phyloP scores from a whole-genome alignment of 495 filamentous ascomycete species.

The Cercophora scortea region DNA sequence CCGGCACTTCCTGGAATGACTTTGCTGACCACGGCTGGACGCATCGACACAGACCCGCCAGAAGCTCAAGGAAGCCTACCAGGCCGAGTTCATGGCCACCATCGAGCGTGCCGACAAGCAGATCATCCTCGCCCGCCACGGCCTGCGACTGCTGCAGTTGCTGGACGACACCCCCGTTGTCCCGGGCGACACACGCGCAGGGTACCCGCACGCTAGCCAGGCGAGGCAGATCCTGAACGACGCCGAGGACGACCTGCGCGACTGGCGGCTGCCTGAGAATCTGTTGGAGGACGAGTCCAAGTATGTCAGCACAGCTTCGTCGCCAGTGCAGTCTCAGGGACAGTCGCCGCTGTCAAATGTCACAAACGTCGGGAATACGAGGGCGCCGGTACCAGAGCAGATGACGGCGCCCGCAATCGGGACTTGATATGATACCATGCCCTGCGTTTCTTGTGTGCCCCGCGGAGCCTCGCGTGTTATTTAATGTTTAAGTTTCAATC shows the following conservation, averaged over 20 bases:
- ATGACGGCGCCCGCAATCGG: too few relatives aligned
- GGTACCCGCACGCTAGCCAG: slow-evolving; percentile 54
- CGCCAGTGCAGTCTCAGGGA: too few relatives aligned
- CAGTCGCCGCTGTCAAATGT: too few relatives aligned
- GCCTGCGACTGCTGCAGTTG: slow-evolving; percentile 72
- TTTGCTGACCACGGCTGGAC: background rate
- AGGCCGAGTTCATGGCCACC: slow-evolving; percentile 73
- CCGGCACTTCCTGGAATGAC: background rate
- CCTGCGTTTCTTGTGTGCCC: too few relatives aligned
- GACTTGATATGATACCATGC: too few relatives aligned
- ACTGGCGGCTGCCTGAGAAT: slow-evolving; percentile 48
- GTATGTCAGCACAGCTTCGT: background rate
- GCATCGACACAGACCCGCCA: slow-evolving; percentile 58
- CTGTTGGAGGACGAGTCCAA: background rate
- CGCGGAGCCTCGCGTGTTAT: too few relatives aligned
- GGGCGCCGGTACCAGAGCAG: too few relatives aligned
- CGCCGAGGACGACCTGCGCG: slow-evolving; percentile 76
- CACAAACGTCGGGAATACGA: too few relatives aligned
- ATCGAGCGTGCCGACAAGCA: slow-evolving; percentile 97
- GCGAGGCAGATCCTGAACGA: slow-evolving; percentile 85
- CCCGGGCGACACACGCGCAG: slow-evolving; percentile 66
- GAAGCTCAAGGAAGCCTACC: slow-evolving; percentile 91
- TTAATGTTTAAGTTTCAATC: too few relatives aligned
- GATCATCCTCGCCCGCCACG: slow-evolving; percentile 83
- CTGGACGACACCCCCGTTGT: slow-evolving; percentile 90